These are phyloP conservation scores for Trametes sanguinea DNA, from an alignment of 768 basidiomycete species.

Conservation along the genomic window DNA sequence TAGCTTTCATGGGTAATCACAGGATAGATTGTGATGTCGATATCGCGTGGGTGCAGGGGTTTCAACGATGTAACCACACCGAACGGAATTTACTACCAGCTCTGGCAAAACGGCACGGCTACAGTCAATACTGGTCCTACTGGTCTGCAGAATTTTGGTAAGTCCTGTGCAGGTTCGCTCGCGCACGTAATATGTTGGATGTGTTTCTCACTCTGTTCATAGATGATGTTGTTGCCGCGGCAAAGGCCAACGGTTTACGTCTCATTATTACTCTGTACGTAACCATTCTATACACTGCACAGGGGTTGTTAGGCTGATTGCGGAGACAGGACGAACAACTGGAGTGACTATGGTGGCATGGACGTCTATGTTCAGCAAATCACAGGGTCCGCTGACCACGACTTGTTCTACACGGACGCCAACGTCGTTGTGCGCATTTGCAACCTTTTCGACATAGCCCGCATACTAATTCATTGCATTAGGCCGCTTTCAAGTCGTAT, in stretches of 20 bases:
- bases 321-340: constrained; percentile 56
- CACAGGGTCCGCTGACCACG: constrained; percentile 49
- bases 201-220: background rate
- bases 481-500: constrained; percentile 43
- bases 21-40: no score
- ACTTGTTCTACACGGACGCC: constrained; percentile 61
- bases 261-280: constrained; percentile 60
- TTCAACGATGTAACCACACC: constrained; percentile 57
- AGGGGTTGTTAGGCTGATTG: background rate
- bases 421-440: constrained; percentile 43
- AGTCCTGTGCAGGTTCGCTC: background rate
- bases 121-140: constrained; percentile 57
- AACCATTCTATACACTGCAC: background rate
- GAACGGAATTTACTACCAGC: constrained; percentile 54
- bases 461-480: background rate
- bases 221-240: constrained; percentile 58
- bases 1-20: background rate
- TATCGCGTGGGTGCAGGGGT: constrained; percentile 38
- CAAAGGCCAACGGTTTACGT: constrained; percentile 60
- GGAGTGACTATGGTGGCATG: constrained; percentile 67
- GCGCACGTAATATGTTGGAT: no score
- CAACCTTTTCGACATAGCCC: constrained; percentile 17
- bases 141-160: constrained; percentile 55
- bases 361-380: constrained; percentile 66
- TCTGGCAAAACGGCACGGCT: constrained; percentile 50